Conservation (phyloP, 805 yeast species). For the Kazachstania martiniae region DNA sequence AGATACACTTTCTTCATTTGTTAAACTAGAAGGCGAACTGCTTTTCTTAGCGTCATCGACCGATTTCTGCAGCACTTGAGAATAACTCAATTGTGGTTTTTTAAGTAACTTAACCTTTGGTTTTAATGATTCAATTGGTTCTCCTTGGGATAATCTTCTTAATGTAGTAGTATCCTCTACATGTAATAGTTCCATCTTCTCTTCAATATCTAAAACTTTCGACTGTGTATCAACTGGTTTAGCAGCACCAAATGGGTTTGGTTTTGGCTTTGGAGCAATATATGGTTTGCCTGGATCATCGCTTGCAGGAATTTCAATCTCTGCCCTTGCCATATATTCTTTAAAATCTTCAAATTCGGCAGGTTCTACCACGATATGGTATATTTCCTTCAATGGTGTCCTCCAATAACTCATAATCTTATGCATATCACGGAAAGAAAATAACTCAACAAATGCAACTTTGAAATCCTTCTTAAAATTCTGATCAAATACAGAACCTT, state of each 20-base stretch:
- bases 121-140: constrained; percentile 4
- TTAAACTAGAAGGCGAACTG: constrained; percentile 2
- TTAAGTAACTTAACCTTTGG: constrained; percentile 13
- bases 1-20: neutral
- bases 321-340: constrained; percentile 23
- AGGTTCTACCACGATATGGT: constrained; percentile 25
- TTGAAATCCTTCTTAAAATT: constrained; percentile 46
- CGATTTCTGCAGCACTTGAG: constrained; percentile 19
- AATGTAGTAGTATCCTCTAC: constrained; percentile 35
- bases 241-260: constrained; percentile 76
- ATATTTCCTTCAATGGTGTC: constrained; percentile 27
- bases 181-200: constrained; percentile 31
- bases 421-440: constrained; percentile 31
- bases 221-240: constrained; percentile 73
- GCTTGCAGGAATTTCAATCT: constrained; percentile 8
- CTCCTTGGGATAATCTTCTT: constrained; percentile 18
- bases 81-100: constrained; percentile 17
- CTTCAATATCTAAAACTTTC: constrained; percentile 53
- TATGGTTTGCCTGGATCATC: constrained; percentile 20
- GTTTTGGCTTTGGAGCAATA: constrained; percentile 28
- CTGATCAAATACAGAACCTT: constrained; percentile 42
- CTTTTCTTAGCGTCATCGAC: constrained; percentile 16
- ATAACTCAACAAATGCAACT: constrained; percentile 37
- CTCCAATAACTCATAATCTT: constrained; percentile 25
- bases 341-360: constrained; percentile 33